Base-by-base conservation (phyloP, 345 rosid species). In the Gossypium raimondii region DNA sequence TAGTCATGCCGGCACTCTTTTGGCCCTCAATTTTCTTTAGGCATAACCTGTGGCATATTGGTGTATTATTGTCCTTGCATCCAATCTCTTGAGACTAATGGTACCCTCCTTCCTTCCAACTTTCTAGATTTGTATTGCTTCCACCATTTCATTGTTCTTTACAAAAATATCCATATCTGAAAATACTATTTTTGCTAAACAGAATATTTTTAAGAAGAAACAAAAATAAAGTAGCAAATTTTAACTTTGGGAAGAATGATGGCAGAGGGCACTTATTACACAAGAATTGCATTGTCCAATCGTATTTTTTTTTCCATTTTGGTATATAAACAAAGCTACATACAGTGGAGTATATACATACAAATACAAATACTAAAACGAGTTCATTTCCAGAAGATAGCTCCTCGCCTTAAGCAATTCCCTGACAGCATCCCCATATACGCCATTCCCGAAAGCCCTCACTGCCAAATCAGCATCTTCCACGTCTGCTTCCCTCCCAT, bases 311-410 rank as follows among this genome's bases (percentile, higher is more conserved):
- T 3, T 52, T 52, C 2, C 56, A 52, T 9, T 52, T 51, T 14
- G 16, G 17, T 12, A 11, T 50, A 50, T 50, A 14, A 4, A 50
- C 52, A 48, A 48, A 48, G 12, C 52, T 48, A 58, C 12, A 10
- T 25, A 25, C 4, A 59, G 1, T 11, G 41, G 2, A 59, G 3
- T 59, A 24, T 59, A 52, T 52, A 52, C 24, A 55, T 55, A n/a
- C 10, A 12, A 51, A 51, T 24, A 64, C 68, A 17, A 4, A 64
- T 6, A 51, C 45, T 73, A 86, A 67, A 82, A 81, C 1, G 89
- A 79, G 78, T 85, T 88, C 85, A 86, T 88, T 74, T 85, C 89
- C 75, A 86, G 55, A 12, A 61, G 25, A 27, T 78, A 75, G 73
- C 88, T 78, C 80, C 75, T 78, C 9, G 75, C 73, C 81, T 76